Conservation (phyloP, 2,329 filamentous ascomycete genomes). For the Allantophomopsis cytisporea region DNA sequence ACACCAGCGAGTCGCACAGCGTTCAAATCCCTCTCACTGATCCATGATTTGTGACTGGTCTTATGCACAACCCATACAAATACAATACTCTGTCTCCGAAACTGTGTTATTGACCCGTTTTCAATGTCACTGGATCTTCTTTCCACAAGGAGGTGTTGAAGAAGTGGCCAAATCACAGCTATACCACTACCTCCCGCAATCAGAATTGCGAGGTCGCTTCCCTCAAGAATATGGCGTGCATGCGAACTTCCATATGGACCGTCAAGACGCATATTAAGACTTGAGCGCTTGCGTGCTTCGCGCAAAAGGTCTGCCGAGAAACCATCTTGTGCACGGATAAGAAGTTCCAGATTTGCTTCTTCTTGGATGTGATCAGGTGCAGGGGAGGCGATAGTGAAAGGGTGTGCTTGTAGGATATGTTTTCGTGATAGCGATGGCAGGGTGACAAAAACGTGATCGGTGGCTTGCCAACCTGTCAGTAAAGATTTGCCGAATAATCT, state of each 20-base stretch:
- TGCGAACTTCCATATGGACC: conserved; percentile 49
- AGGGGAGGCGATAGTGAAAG: conserved; percentile 52
- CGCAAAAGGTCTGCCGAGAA: conserved; percentile 42
- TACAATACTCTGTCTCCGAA: conserved; percentile 23
- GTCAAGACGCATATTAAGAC: conserved; percentile 38
- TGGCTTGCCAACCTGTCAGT: conserved; percentile 39
- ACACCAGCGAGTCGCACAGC: conserved; percentile 34
- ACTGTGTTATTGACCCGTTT: conserved; percentile 11
- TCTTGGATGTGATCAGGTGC: conserved; percentile 25
- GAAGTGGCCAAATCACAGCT: conserved; percentile 47
- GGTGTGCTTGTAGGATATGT: conserved; percentile 45
- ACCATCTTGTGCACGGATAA: conserved; percentile 44
- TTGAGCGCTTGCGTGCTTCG: conserved; percentile 29
- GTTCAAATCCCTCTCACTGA: conserved; percentile 31
- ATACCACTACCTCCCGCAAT: conserved; percentile 53
- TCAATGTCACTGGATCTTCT: conserved; percentile 7
- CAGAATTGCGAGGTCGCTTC: conserved; percentile 34
- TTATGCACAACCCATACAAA: conserved; percentile 48
- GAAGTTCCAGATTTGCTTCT: conserved; percentile 38
- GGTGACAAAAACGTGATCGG: conserved; percentile 50
- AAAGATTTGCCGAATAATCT: conserved; percentile 20
- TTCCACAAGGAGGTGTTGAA: conserved; percentile 30
- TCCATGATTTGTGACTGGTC: conserved; percentile 36
- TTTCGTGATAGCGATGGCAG: conserved; percentile 37
- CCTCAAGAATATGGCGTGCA: conserved; percentile 36